Conservation (phyloP, 2,329 filamentous ascomycete genomes). For the Didymella segeticola region DNA sequence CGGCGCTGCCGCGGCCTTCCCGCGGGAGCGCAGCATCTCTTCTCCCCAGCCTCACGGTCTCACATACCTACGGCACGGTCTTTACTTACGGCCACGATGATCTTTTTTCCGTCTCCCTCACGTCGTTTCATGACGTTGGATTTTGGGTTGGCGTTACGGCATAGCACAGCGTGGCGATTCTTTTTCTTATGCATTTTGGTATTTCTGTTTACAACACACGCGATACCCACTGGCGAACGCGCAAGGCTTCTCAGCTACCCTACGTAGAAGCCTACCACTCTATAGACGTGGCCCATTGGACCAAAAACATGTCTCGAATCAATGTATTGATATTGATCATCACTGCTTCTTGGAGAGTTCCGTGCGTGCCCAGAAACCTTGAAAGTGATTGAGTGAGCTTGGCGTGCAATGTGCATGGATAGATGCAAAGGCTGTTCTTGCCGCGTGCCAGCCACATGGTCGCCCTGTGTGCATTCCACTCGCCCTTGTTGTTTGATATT, state of each 20-base stretch:
- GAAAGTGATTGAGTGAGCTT: too few species aligned
- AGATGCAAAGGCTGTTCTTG: neutral
- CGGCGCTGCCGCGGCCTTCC: constrained; percentile 1
- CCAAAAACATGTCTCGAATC: constrained; percentile 35
- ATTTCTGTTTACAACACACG: constrained; percentile 15
- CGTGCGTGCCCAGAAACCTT: too few species aligned
- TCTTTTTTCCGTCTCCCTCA: neutral
- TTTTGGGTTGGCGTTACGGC: constrained; percentile 10
- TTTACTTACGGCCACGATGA: neutral
- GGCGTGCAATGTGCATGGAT: neutral
- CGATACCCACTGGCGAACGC: constrained; percentile 45
- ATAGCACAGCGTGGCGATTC: constrained; percentile 8
- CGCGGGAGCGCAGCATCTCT: constrained; percentile 2
- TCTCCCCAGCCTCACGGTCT: constrained; percentile 4
- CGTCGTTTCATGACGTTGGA: neutral
- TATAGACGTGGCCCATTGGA: constrained; percentile 40
- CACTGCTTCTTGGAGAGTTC: too few species aligned
- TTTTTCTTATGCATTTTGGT: neutral
- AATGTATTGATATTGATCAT: constrained; percentile 7
- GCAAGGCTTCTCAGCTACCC: constrained; percentile 45
- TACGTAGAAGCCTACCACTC: constrained; percentile 31
- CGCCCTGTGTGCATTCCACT: neutral
- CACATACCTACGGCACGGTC: neutral
- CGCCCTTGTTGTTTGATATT: neutral
- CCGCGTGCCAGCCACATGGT: too few species aligned